These are phyloP conservation scores for Sphagnum fallax DNA, from an alignment of 228 moss, liverwort and hornwort species.

Conservation along the genomic window DNA sequence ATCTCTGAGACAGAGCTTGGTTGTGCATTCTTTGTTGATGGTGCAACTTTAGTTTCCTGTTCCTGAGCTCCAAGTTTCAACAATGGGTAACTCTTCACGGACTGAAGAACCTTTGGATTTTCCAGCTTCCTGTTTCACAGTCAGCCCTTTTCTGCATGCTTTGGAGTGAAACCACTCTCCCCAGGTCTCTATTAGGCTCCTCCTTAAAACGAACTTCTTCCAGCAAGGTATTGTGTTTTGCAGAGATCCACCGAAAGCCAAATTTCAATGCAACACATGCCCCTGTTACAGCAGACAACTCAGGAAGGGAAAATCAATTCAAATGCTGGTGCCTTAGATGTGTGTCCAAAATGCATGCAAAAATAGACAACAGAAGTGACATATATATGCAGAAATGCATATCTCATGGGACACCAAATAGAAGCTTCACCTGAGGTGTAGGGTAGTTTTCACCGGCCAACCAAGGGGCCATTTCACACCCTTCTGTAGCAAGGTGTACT, in stretches of 20 bases:
- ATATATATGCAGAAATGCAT: too few species aligned
- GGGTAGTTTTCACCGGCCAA: constrained; percentile 77
- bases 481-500: constrained; percentile 87
- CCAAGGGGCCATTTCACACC: constrained; percentile 76
- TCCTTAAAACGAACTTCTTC: constrained; percentile 12
- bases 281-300: too few species aligned
- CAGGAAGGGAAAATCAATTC: too few species aligned
- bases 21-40: constrained; percentile 29
- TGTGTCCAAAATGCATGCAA: too few species aligned
- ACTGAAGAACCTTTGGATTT: constrained; percentile 13
- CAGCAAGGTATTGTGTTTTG: constrained; percentile 1
- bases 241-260: too few species aligned
- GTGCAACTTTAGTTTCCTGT: constrained; percentile 13
- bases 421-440: constrained; percentile 37
- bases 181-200: constrained; percentile 16
- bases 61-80: constrained; percentile 11
- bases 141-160: constrained; percentile 14
- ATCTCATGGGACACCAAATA: too few species aligned
- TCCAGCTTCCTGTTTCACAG: constrained; percentile 16
- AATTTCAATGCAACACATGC: too few species aligned
- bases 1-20: constrained; percentile 39
- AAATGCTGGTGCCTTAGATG: too few species aligned
- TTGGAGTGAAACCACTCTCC: constrained; percentile 18
- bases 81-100: constrained; percentile 6
- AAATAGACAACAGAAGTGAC: too few species aligned